Evolutionary conservation across 2,329 filamentous ascomycete genomes (phyloP).

Genomic region (Trichoderma sp.): DNA sequence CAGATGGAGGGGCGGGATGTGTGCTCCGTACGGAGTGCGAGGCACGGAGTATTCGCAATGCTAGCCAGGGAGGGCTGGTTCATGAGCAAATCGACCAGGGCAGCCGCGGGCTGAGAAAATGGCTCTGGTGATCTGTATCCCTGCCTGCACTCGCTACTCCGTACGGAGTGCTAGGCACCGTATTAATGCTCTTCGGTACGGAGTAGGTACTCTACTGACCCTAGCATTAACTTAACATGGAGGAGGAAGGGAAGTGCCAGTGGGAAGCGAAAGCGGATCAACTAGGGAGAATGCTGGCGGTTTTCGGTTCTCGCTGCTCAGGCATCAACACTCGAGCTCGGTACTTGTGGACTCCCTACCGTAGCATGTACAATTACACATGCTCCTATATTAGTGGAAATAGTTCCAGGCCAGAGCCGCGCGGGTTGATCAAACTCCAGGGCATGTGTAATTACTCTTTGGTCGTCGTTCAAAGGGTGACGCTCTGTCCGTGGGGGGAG

Average conservation of each 20-base stretch:
- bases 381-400: background rate
- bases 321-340: constrained; percentile 14
- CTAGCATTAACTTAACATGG: background rate
- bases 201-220: background rate
- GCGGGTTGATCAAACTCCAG: background rate
- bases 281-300: background rate
- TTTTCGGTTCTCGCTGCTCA: constrained; percentile 16
- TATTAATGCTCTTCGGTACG: background rate
- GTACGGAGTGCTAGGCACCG: background rate
- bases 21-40: background rate
- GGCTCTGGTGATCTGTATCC: constrained; percentile 3
- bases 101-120: background rate
- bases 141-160: background rate
- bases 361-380: background rate
- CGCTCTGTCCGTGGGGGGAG: background rate
- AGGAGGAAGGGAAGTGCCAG: background rate
- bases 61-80: background rate
- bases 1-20: background rate
- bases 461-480: background rate
- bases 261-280: constrained; percentile 7
- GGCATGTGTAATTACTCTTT: background rate
- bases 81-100: background rate
- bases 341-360: background rate
- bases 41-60: background rate
- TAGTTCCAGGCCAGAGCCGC: background rate